These are phyloP conservation scores for Prunus dulcis DNA, from an alignment of 306 rosid species.

Conservation along the genomic window DNA sequence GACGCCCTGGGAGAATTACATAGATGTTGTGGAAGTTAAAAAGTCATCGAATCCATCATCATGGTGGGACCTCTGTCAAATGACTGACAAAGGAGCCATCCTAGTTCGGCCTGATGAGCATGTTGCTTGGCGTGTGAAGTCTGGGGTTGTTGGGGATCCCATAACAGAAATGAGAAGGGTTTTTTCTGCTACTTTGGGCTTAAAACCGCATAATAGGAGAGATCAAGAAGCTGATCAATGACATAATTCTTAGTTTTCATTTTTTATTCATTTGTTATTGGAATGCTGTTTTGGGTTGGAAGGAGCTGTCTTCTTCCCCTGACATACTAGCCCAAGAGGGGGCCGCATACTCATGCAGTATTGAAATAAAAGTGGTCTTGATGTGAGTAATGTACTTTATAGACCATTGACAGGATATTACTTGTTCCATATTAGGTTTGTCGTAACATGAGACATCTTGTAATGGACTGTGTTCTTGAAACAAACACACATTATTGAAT, in stretches of 20 bases:
- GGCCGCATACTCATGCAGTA: not conserved
- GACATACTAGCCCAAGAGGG: not conserved
- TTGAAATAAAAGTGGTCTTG: not conserved
- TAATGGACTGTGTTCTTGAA: not conserved
- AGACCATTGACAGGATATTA: no score
- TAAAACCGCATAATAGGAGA: not conserved
- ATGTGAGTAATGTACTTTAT: not conserved
- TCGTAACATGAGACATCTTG: not conserved
- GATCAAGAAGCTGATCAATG: not conserved
- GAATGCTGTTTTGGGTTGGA: no score
- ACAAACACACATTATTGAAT: no score
- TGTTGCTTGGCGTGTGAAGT: constrained; percentile 68
- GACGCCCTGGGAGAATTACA: constrained; percentile 59
- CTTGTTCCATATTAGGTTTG: not conserved
- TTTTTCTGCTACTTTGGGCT: constrained; percentile 49
- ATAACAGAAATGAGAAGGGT: constrained; percentile 54
- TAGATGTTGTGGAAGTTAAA: constrained; percentile 52
- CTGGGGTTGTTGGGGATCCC: constrained; percentile 50
- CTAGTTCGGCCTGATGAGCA: constrained; percentile 85
- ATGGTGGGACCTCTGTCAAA: constrained; percentile 78
- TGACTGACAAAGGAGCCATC: constrained; percentile 66
- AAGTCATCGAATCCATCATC: constrained; percentile 39
- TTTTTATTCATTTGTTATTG: not conserved
- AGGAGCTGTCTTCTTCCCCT: not conserved
- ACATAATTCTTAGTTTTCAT: not conserved